Percentiles rank a stretch among this genome's conserved stretches.
Evolutionary conservation across 169 alveolate genomes (phyloP).

Genomic region (Haemoproteus tartakovskyi): DNA sequence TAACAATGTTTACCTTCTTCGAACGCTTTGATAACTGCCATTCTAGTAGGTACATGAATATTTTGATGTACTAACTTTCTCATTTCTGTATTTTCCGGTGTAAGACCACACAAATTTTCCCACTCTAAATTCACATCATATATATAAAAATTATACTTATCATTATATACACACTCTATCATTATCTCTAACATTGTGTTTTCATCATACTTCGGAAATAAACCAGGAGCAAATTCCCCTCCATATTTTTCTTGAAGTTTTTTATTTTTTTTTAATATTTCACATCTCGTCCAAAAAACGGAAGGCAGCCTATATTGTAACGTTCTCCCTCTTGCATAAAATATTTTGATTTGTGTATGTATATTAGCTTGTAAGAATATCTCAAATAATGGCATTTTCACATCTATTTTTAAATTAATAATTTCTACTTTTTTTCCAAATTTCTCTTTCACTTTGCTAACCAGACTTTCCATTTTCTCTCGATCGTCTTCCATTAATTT

Average conservation of each 20-base stretch:
- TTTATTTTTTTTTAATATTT: slow-evolving; percentile 63
- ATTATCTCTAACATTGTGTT: slow-evolving; percentile 65
- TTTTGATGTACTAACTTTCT: slow-evolving; percentile 66
- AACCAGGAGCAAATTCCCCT: slow-evolving; percentile 72
- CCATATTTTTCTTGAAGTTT: slow-evolving; percentile 69
- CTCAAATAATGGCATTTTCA: slow-evolving; percentile 61
- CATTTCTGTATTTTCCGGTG: slow-evolving; percentile 70
- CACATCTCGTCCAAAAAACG: slow-evolving; percentile 69
- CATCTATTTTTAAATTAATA: slow-evolving; percentile 51
- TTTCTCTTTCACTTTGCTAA: slow-evolving; percentile 45
- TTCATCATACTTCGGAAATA: slow-evolving; percentile 72
- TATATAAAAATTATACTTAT: slow-evolving; percentile 38
- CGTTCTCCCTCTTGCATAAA: slow-evolving; percentile 62
- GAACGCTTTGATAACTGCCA: slow-evolving; percentile 73
- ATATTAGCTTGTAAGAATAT: slow-evolving; percentile 55
- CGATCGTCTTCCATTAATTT: slow-evolving; percentile 55
- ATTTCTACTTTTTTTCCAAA: slow-evolving; percentile 41
- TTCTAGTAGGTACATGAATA: slow-evolving; percentile 74
- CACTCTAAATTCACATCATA: slow-evolving; percentile 70
- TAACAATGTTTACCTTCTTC: slow-evolving; percentile 53
- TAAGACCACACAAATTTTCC: slow-evolving; percentile 71
- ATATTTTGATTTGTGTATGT: slow-evolving; percentile 61
- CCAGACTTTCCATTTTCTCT: slow-evolving; percentile 53
- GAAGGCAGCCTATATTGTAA: slow-evolving; percentile 66
- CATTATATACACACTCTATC: slow-evolving; percentile 67